Base-by-base conservation (phyloP, 2,329 filamentous ascomycete species). In the Fusarium napiforme region DNA sequence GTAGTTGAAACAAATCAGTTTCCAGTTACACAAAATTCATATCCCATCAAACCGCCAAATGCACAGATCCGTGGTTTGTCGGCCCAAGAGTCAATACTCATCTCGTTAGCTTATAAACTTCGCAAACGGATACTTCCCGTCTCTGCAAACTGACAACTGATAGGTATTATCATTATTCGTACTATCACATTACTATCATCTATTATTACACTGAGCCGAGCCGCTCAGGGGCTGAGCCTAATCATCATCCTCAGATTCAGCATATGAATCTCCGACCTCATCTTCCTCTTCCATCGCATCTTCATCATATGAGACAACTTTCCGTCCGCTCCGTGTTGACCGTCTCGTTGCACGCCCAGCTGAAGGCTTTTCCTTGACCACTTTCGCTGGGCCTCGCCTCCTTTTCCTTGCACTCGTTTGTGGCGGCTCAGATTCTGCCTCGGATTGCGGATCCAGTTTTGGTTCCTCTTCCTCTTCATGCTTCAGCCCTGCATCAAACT, bases 301-400 rank as follows among this genome's bases (percentile, higher is more conserved):
- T 23, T 73, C 60, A 5, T 72, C 67, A 8, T 75, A 73, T 6
- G 59, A 72, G 21, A 71, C 49, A 12, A 52, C 58, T 26, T 57
- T 75, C 14, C 67, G 73, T 28, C 69, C 66, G 10, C 63, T 61
- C 18, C 74, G 70, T 26, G 69, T 76, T 45, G 74, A 78, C 28
- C 76, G 71, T 56, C 73, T 69, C 15, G 67, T 62, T 36, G 45
- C 67, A 21, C 32, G 52, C n/a, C 19, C 23, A 56, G 60, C 43
- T n/a, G 34, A n/a, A 43, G 45, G 52, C 15, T 57, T 49, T 28
- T 63, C 40, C 46, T 59, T 53, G 6, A 3, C 34, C 19, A 43
- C 56, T 36, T 74, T 72, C 15, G 46, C 49, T 16, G 47, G 64
- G 2, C 55, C 47, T 32, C 46, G 46, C 36, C 69, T 65, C 36